These are phyloP conservation scores for Sclerotinia borealis DNA, from an alignment of 2,329 filamentous ascomycete genomes.

Conservation along the genomic window DNA sequence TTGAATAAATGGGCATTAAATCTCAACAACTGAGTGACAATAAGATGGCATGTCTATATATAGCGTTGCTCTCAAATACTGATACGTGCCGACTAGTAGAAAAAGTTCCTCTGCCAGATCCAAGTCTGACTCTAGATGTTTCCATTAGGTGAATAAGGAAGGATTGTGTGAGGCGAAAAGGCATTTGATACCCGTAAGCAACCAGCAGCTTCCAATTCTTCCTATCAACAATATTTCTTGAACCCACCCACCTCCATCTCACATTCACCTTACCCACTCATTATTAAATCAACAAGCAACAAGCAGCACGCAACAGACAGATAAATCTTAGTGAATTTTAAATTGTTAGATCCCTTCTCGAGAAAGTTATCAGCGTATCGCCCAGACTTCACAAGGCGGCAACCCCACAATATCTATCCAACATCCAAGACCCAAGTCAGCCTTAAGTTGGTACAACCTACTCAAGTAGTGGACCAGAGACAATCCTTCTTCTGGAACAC, in stretches of 20 bases:
- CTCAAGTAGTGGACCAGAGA: conserved; percentile 19
- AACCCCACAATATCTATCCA: conserved; percentile 9
- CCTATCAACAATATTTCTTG: neutral
- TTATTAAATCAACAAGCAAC: neutral
- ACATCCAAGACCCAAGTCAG: neutral
- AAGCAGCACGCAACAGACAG: neutral
- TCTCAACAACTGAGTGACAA: neutral
- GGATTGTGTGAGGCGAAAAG: conserved; percentile 3
- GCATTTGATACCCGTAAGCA: conserved; percentile 2
- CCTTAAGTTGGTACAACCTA: conserved; percentile 12
- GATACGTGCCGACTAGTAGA: too few relatives aligned
- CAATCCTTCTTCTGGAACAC: conserved; percentile 18
- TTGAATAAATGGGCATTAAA: neutral
- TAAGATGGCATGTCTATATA: too few relatives aligned
- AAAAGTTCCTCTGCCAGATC: neutral
- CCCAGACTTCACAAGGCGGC: neutral
- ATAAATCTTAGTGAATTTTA: neutral
- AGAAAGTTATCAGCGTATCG: neutral
- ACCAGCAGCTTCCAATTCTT: conserved; percentile 9
- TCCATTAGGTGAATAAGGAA: conserved; percentile 8
- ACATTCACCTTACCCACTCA: neutral
- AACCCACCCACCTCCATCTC: neutral
- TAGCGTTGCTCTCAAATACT: too few relatives aligned
- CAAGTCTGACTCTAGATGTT: conserved; percentile 18
- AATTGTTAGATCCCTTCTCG: neutral